Percentiles rank a stretch among this genome's conserved stretches.
phyloP scores from a whole-genome alignment of 2,329 filamentous ascomycete genomes.

The Trichoderma sp. region DNA sequence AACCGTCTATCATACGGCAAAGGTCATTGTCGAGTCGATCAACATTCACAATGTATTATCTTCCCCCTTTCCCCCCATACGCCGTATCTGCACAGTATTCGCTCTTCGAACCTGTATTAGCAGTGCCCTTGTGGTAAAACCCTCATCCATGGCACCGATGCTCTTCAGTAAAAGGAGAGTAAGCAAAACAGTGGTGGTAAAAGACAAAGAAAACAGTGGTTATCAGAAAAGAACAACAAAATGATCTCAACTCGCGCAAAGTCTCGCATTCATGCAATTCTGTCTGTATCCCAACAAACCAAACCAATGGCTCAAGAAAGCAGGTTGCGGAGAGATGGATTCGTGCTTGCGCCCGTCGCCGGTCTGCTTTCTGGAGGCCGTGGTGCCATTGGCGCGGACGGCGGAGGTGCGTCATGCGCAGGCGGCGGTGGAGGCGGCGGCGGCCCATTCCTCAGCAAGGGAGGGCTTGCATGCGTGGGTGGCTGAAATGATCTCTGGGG shows the following conservation, averaged over 20 bases:
- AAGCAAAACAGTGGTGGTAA: background rate
- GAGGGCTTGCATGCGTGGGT: slow-evolving; percentile 51
- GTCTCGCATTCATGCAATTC: background rate
- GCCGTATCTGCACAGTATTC: slow-evolving; percentile 11
- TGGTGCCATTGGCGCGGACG: slow-evolving; percentile 34
- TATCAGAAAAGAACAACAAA: background rate
- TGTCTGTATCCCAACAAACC: background rate
- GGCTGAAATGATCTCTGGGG: slow-evolving; percentile 48
- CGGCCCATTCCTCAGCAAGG: slow-evolving; percentile 46
- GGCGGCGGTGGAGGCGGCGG: slow-evolving; percentile 25
- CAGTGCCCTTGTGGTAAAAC: background rate
- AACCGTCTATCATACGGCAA: too few species aligned
- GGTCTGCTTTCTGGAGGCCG: slow-evolving; percentile 49
- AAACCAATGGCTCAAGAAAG: slow-evolving; percentile 54
- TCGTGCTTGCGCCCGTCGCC: slow-evolving; percentile 71
- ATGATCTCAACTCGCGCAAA: background rate
- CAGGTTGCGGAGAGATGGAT: slow-evolving; percentile 73
- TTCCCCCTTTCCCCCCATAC: background rate
- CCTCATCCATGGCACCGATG: background rate
- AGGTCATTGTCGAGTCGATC: background rate
- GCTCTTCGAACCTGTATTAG: background rate
- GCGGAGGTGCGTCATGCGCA: slow-evolving; percentile 34
- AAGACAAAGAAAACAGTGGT: background rate
- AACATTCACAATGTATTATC: background rate
- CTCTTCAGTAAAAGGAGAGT: background rate